These are phyloP conservation scores for Polyporus tsugae DNA, from an alignment of 1,284 basidiomycete genomes.

Conservation along the genomic window DNA sequence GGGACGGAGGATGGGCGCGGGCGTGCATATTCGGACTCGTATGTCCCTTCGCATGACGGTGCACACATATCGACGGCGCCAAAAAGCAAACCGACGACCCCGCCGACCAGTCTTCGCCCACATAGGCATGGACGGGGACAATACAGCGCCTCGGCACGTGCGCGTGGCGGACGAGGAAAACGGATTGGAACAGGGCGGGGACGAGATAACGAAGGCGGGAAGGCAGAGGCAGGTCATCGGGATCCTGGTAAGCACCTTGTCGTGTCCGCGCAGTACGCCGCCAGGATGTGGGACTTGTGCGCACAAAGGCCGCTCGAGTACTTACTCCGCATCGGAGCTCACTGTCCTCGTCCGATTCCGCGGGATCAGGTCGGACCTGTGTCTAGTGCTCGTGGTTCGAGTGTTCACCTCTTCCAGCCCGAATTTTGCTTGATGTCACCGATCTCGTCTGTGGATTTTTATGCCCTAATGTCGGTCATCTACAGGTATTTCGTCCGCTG, in stretches of 20 bases:
- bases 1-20: constrained; percentile 6
- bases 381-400: too few species aligned
- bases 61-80: neutral
- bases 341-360: neutral
- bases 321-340: neutral
- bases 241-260: constrained; percentile 57
- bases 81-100: neutral
- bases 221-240: constrained; percentile 68
- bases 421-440: too few species aligned
- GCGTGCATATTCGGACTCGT: constrained; percentile 20
- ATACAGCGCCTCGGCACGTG: neutral
- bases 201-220: constrained; percentile 48
- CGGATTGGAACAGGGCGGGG: constrained; percentile 35
- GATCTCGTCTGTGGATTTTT: too few species aligned
- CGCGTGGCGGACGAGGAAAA: constrained; percentile 23
- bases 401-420: too few species aligned
- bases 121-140: constrained; percentile 20
- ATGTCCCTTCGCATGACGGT: constrained; percentile 6
- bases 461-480: too few species aligned
- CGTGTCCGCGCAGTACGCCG: neutral
- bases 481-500: too few species aligned
- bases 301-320: neutral
- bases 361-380: too few species aligned
- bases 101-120: neutral
- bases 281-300: neutral